Evolutionary conservation across 2,329 filamentous ascomycete species (phyloP).

Genomic region (Pseudogymnoascus destructans): DNA sequence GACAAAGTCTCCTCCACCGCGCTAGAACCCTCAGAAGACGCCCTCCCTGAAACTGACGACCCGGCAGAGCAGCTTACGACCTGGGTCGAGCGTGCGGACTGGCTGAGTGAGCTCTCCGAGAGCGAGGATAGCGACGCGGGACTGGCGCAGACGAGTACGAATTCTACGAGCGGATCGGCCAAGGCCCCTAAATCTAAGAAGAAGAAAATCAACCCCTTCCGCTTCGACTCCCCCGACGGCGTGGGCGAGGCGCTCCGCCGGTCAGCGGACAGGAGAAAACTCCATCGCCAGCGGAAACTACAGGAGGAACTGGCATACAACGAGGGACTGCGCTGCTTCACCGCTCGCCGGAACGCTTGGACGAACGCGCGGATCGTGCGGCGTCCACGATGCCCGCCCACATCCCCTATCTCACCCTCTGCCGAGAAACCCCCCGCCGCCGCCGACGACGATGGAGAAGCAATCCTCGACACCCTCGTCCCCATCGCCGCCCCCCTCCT

Average conservation of each 20-base stretch:
- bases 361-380: constrained; percentile 57
- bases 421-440: not conserved
- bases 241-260: constrained; percentile 23
- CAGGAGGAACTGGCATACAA: constrained; percentile 66
- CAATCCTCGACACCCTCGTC: constrained; percentile 29
- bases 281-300: constrained; percentile 35
- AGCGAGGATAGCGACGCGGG: not conserved
- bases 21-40: not conserved
- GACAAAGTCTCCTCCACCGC: not conserved
- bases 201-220: constrained; percentile 23
- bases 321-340: constrained; percentile 66
- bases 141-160: not conserved
- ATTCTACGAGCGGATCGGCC: constrained; percentile 10
- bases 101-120: constrained; percentile 23
- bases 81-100: constrained; percentile 26
- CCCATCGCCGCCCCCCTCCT: constrained; percentile 64
- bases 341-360: constrained; percentile 69
- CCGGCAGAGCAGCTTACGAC: not conserved
- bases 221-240: constrained; percentile 30
- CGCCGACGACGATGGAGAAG: constrained; percentile 17
- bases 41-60: not conserved
- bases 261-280: constrained; percentile 24
- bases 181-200: not conserved
- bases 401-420: not conserved
- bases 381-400: constrained; percentile 28